Base-by-base conservation (phyloP, 345 rosid genomes). In the Hypericum androsaemum region DNA sequence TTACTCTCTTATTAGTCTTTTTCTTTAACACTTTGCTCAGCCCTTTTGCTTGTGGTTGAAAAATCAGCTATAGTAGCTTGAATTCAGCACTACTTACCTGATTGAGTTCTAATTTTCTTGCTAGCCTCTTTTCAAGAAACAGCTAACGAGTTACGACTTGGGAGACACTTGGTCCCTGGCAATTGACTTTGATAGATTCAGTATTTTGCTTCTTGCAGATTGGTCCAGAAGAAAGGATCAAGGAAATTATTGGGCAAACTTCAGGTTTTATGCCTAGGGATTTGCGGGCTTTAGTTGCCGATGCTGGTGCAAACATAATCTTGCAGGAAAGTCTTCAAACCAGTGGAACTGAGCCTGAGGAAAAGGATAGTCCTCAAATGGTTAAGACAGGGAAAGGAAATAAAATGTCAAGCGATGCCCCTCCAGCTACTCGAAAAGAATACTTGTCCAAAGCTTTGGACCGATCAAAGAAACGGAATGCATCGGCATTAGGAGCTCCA, bases 191-290 rank as follows among this genome's bases (percentile, higher is more conserved):
- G 50, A 67, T 69, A 47, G 13, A 11, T 38, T 71, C 46, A 41
- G 13, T 64, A 64, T 6, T 37, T 62, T 58, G 61, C 64, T 62
- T 68, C 48, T 68, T 72, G 76, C 80, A 92, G 96, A 73, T 62
- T 46, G 72, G 64, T 70, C 63, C 79, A 37, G 81, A 80, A 56
- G 96, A 85, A 37, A 59, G 71, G 51, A 48, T 81, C 50, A 92
- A 85, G 73, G 89, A 71, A 56, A 59, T 88, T 35, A 83, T 85
- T 37, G 98, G 84, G 56, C 98, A 92, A 77, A 87, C 95, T 16
- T 88, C 96, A 55, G 98, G 96, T 54, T 88, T 83, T 82, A 67
- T 85, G 72, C 95, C 96, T 28, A 81, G 89, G 51, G 98, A 92
- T 73, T 63, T 92, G 62, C 61, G 54, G 7, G 98, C 98, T 54